Evolutionary conservation across 1,284 basidiomycete genomes (phyloP).

Genomic region (Heterobasidion parviporum): DNA sequence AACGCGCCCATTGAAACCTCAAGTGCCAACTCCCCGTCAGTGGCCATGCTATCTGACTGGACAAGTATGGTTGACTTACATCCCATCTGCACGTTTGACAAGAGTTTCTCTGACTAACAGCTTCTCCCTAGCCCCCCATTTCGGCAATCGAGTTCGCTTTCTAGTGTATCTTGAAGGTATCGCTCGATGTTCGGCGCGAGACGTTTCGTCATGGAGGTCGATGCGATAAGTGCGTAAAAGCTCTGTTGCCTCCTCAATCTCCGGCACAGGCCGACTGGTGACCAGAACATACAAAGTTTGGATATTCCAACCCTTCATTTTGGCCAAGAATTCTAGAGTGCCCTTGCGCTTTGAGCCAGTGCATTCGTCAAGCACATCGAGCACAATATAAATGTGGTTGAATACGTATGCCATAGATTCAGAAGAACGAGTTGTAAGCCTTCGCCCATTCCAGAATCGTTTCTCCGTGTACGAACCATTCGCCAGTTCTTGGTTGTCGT

Average conservation of each 20-base stretch:
- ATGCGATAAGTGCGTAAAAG: too few relatives aligned
- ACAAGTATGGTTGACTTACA: neutral
- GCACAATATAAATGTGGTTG: neutral
- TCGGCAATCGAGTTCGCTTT: neutral
- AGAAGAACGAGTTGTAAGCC: neutral
- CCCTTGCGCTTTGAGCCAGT: neutral
- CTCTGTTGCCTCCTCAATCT: neutral
- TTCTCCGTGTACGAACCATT: too few relatives aligned
- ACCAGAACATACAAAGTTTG: neutral
- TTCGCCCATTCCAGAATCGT: conserved; percentile 11
- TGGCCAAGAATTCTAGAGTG: neutral
- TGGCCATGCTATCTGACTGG: too few relatives aligned
- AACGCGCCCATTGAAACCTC: neutral
- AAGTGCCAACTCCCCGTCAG: neutral
- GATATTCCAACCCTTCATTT: neutral
- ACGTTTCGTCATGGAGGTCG: neutral
- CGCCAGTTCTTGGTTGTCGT: too few relatives aligned
- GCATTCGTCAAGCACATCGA: conserved; percentile 1
- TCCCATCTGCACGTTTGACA: neutral
- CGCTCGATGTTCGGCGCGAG: neutral
- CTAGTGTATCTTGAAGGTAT: neutral
- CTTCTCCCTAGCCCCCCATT: neutral
- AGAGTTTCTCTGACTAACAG: neutral
- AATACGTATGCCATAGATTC: neutral
- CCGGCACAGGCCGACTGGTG: neutral